Percentiles rank a stretch among this genome's conserved stretches.
Evolutionary conservation across 225 moss, liverwort and hornwort species (phyloP).

Genomic region (Marchantia polymorpha): DNA sequence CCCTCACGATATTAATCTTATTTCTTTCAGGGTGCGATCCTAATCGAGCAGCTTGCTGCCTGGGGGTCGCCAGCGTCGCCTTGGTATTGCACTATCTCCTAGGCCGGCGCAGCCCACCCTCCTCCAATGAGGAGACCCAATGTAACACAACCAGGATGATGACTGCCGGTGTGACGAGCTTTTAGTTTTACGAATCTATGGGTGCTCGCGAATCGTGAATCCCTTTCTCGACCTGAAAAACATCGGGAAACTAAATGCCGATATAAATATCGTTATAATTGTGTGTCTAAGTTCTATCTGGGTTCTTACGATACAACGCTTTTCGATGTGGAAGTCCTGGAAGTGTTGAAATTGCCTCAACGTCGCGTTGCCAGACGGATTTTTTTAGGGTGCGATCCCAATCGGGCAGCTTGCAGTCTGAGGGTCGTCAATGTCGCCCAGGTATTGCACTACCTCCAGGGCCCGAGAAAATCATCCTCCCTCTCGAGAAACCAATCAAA

Average conservation of each 20-base stretch:
- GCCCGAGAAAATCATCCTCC: conserved; percentile 16
- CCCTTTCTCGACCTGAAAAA: no score
- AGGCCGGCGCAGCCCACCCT: conserved; percentile 35
- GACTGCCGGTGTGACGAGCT: no score
- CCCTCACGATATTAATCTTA: conserved; percentile 53
- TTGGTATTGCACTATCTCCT: conserved; percentile 44
- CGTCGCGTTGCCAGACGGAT: no score
- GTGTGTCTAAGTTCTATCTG: no score
- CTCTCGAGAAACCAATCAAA: neutral
- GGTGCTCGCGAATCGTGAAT: no score
- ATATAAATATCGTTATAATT: no score
- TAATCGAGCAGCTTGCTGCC: conserved; percentile 22
- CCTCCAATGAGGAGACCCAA: neutral
- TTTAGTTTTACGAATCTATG: no score
- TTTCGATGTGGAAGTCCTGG: no score
- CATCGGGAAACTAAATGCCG: no score
- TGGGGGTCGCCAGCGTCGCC: conserved; percentile 37
- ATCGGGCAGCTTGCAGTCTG: conserved; percentile 29
- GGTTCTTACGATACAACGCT: no score
- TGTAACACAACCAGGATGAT: no score
- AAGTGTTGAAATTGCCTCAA: no score
- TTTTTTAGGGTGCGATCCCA: conserved; percentile 25
- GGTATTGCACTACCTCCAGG: conserved; percentile 35
- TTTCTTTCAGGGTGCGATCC: conserved; percentile 35
- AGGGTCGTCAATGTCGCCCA: conserved; percentile 28